Base-by-base conservation (phyloP, 2,329 filamentous ascomycete genomes). In the Alternaria atra region DNA sequence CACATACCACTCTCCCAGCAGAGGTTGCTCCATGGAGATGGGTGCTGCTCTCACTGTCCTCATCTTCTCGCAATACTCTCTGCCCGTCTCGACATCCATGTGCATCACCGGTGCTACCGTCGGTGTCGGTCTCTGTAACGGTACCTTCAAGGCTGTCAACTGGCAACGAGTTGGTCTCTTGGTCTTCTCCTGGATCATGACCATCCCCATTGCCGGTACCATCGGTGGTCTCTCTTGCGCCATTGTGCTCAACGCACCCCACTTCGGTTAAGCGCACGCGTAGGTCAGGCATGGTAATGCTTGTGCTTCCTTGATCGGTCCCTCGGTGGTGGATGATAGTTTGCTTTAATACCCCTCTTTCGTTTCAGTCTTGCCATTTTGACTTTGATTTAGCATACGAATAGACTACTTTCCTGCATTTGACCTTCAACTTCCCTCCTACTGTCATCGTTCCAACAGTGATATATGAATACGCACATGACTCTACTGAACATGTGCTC, bases 31-130 rank as follows among this genome's bases (percentile, higher is more conserved):
- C 52, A 93, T 93, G 90, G 91, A 93, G 76, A 86, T 93, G 86
- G 91, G 91, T 47, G 90, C 91, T 44, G 90, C 91, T 67, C 87
- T 93, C 68, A 93, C 91, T 9, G 87, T 93, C 61, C 86, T 93
- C 25, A 79, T 93, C 75, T 91, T 91, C 83, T 91, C 90, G 0
- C 90, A 92, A 75, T 91, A 85, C 83, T 87, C 86, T 1, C 88
- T 93, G 0, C 91, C 91, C 37, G 90, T 93, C 29, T 93, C 90
- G 0, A 93, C 77, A 9, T 77, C 76, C 50, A 77, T 77, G 90
- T 93, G 91, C 77, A 92, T 93, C 77, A 93, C 90, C 13, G 91
- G 91, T 55, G 90, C 91, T 27, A 93, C 90, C 0, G 89, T 93
- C 44, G 91, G 91, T 61, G 91, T 93, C 50, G 90, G 90, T 73